These are phyloP conservation scores for Aspergillus flavus DNA, from an alignment of 2,329 filamentous ascomycete genomes.

Conservation along the genomic window DNA sequence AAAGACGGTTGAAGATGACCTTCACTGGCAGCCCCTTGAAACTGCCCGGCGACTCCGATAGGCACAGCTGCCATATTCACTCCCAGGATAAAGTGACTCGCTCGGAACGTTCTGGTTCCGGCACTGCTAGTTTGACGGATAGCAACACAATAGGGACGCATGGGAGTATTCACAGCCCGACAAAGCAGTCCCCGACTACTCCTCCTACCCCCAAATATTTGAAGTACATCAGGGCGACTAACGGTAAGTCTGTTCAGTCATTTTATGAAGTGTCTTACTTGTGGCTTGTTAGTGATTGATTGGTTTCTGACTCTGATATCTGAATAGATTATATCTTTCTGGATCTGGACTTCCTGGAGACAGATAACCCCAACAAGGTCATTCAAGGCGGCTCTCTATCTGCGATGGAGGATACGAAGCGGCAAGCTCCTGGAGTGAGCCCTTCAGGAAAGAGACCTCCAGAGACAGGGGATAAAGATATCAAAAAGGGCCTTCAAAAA, in stretches of 20 bases:
- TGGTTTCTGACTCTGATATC: not conserved
- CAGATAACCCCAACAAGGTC: not conserved
- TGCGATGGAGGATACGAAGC: not conserved
- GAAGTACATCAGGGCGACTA: constrained; percentile 14
- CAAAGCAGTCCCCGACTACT: not conserved
- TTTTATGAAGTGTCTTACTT: too few relatives aligned
- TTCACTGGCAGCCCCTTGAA: constrained; percentile 7
- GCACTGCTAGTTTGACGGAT: not conserved
- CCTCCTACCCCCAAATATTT: constrained; percentile 3
- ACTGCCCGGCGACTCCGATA: not conserved
- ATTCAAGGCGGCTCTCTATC: not conserved
- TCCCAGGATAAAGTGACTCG: not conserved
- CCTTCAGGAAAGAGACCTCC: not conserved
- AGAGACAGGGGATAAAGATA: not conserved
- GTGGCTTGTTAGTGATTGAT: not conserved
- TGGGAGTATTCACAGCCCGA: constrained; percentile 3
- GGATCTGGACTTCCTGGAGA: constrained; percentile 13
- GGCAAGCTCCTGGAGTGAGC: not conserved
- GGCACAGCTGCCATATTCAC: constrained; percentile 7
- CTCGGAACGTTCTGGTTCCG: constrained; percentile 7
- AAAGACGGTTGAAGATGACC: constrained; percentile 4
- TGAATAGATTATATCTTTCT: constrained; percentile 17
- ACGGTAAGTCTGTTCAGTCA: constrained; percentile 4
- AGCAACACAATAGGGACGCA: not conserved
- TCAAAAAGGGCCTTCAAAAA: constrained; percentile 9